Conservation (phyloP, 2,329 filamentous ascomycete species). For the Calonectria multiphialidica region DNA sequence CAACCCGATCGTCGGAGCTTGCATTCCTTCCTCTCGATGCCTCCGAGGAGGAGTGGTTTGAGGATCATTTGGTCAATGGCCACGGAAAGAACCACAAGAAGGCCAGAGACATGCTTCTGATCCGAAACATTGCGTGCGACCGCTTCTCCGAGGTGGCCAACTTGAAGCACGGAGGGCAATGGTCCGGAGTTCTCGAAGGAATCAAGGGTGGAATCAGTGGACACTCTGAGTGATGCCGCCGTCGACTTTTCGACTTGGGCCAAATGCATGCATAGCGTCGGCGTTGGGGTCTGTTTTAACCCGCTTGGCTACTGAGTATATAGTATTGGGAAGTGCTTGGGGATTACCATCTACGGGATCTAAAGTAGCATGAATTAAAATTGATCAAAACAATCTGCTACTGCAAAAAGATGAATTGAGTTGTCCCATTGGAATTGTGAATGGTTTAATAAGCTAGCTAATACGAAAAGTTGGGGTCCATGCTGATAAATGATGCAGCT, state of each 20-base stretch:
- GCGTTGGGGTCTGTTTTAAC: conserved; percentile 32
- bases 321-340: neutral
- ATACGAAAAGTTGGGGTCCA: neutral
- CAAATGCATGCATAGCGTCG: conserved; percentile 40
- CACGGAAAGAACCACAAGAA: conserved; percentile 73
- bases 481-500: neutral
- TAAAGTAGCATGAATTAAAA: neutral
- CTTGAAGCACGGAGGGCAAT: conserved; percentile 57
- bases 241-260: neutral
- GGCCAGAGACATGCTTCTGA: conserved; percentile 79
- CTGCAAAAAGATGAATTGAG: too few species aligned
- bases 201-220: conserved; percentile 60
- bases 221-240: conserved; percentile 41
- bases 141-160: conserved; percentile 63
- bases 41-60: conserved; percentile 81
- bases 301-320: neutral
- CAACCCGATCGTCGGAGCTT: conserved; percentile 74
- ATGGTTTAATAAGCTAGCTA: neutral
- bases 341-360: neutral
- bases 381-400: neutral
- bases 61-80: conserved; percentile 74
- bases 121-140: conserved; percentile 78
- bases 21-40: conserved; percentile 78
- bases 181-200: conserved; percentile 64
- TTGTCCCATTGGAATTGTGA: neutral